Evolutionary conservation across 306 rosid species (phyloP).

Genomic region (Vachellia collinsii): DNA sequence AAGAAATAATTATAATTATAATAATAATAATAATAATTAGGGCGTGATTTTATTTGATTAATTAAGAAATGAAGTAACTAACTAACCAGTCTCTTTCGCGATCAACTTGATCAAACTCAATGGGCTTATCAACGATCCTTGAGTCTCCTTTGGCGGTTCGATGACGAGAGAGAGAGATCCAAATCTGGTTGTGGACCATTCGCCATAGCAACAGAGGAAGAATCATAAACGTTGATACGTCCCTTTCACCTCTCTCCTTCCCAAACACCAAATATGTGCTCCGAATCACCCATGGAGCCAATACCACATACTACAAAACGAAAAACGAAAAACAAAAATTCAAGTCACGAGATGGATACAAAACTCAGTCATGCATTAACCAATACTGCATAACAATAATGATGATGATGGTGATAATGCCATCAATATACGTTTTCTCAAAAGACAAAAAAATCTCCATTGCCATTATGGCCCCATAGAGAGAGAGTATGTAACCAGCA

Average conservation of each 20-base stretch:
- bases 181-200: conserved; percentile 62
- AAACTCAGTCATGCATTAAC: background rate
- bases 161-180: conserved; percentile 67
- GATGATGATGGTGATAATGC: no score
- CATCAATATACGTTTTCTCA: no score
- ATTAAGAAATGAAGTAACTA: no score
- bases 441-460: no score
- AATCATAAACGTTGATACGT: conserved; percentile 18
- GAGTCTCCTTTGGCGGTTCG: conserved; percentile 51
- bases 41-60: no score
- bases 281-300: conserved; percentile 41
- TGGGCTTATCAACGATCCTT: conserved; percentile 59
- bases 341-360: background rate
- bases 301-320: conserved; percentile 39
- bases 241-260: conserved; percentile 44
- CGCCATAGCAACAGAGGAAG: conserved; percentile 43
- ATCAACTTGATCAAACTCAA: conserved; percentile 78
- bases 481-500: no score
- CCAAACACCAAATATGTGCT: conserved; percentile 22
- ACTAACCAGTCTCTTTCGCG: conserved; percentile 64
- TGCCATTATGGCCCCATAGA: no score
- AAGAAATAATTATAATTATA: no score
- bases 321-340: background rate
- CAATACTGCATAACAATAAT: no score
- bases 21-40: no score